Evolutionary conservation across 495 filamentous ascomycete genomes (phyloP), one percentile per base, ranked within the genome.

Genomic region (Aspergillus baeticus): DNA sequence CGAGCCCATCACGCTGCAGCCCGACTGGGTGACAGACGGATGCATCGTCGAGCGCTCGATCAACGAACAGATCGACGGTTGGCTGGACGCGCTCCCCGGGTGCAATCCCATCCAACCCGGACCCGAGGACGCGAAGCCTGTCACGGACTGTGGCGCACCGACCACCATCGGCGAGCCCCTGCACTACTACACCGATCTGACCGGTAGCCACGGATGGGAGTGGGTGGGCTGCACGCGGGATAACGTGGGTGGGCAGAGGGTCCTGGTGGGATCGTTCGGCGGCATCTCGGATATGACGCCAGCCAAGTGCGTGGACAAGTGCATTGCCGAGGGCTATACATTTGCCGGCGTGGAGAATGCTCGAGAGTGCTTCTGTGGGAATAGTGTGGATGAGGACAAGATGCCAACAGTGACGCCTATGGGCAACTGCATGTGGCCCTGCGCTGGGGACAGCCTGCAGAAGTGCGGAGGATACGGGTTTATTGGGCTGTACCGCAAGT

Each of bases 151-250:
- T 31, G 23, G 47, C 26, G 47, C 47, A 5, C 26, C 37, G 1
- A 52, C 55, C 2, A 11, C 20, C 17, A 58, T 52, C 15, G 20
- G 47, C n/a, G 5, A 45, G 29, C 38, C 55, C 7, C 15, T 8
- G 18, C 55, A 37, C 17, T 58, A 58, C 41, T 58, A 45, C 31
- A 58, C 38, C 20, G 55, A 58, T 17, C 17, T 58, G 14, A 46
- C 38, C 2, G 55, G 43, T 1, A 31, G 4, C 2, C 1, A 46
- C 14, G 26, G 31, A 14, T 45, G 47, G 47, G 29, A 31, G 21
- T 50, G 46, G 45, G 15, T 15, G 20, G 42, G 55, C 37, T 50
- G 50, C n/a, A 15, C 37, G 14, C 37, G 7, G 37, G 37, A 41
- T 41, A 41, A 41, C 8, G 37, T 21, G 13, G 26, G 26, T n/a